These are phyloP conservation scores for Acer negundo DNA, from an alignment of 345 rosid species.

Conservation along the genomic window DNA sequence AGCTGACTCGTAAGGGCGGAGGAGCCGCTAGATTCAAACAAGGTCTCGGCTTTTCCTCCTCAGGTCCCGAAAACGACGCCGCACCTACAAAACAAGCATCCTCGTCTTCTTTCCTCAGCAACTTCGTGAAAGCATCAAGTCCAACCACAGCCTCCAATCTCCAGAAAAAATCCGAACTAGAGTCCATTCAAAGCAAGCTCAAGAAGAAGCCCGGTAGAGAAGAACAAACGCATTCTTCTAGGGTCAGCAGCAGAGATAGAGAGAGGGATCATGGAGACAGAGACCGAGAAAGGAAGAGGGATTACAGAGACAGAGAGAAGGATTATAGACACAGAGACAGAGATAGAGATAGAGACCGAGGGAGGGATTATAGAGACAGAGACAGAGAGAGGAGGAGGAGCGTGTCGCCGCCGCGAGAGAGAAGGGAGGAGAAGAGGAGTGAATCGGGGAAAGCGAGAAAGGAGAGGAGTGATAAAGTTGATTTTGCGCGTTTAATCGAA, in stretches of 20 bases:
- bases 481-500: slow-evolving; percentile 61
- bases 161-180: slow-evolving; percentile 64
- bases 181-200: slow-evolving; percentile 70
- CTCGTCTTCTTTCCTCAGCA: slow-evolving; percentile 67
- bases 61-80: slow-evolving; percentile 19
- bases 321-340: slow-evolving; percentile 31
- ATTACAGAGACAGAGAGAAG: slow-evolving; percentile 28
- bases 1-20: slow-evolving; percentile 82
- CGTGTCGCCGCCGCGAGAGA: slow-evolving; percentile 31
- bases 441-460: slow-evolving; percentile 21
- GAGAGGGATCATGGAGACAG: slow-evolving; percentile 20
- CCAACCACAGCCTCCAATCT: slow-evolving; percentile 46
- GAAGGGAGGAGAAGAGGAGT: slow-evolving; percentile 30
- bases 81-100: slow-evolving; percentile 56
- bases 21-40: slow-evolving; percentile 97
- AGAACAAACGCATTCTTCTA: slow-evolving; percentile 25
- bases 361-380: slow-evolving; percentile 39
- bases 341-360: slow-evolving; percentile 34
- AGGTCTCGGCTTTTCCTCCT: slow-evolving; percentile 86
- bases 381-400: slow-evolving; percentile 41
- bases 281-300: slow-evolving; percentile 21
- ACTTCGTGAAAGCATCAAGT: slow-evolving; percentile 75
- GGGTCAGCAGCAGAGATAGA: slow-evolving; percentile 29
- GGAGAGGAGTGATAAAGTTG: slow-evolving; percentile 34
- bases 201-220: slow-evolving; percentile 44